These are phyloP conservation scores for Didymella arachidicola DNA, from an alignment of 2,329 filamentous ascomycete species.

Conservation along the genomic window DNA sequence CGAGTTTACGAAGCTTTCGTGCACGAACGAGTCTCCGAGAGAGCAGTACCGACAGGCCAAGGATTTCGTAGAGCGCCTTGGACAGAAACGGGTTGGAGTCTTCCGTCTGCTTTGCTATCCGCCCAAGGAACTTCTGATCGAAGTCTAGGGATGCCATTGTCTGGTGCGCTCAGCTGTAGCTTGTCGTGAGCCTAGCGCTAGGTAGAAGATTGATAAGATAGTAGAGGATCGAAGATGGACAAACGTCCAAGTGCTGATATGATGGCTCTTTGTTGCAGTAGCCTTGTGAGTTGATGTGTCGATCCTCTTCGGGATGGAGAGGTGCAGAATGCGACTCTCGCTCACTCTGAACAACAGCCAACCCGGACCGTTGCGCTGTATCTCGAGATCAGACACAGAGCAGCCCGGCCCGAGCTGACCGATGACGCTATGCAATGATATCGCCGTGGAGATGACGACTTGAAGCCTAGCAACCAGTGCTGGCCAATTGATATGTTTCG, in stretches of 20 bases:
- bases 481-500: slow-evolving; percentile 47
- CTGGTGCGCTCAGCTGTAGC: slow-evolving; percentile 8
- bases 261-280: not conserved
- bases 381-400: slow-evolving; percentile 42
- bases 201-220: not conserved
- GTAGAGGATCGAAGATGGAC: not conserved
- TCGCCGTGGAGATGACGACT: slow-evolving; percentile 38
- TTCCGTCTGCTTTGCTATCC: slow-evolving; percentile 81
- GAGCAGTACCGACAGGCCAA: slow-evolving; percentile 88
- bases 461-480: slow-evolving; percentile 35
- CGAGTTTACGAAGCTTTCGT: slow-evolving; percentile 81
- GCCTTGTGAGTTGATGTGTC: too few relatives aligned
- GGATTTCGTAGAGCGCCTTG: slow-evolving; percentile 84
- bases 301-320: not conserved
- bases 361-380: slow-evolving; percentile 46
- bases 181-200: slow-evolving; percentile 2
- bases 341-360: slow-evolving; percentile 33
- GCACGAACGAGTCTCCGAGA: slow-evolving; percentile 83
- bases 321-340: slow-evolving; percentile 1
- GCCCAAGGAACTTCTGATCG: slow-evolving; percentile 95
- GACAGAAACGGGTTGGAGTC: slow-evolving; percentile 80
- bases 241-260: not conserved
- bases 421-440: slow-evolving; percentile 34
- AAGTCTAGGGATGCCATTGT: slow-evolving; percentile 95
- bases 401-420: slow-evolving; percentile 44